A percentile compares a stretch with the other conserved stretches of the same genome.
These are phyloP conservation scores for Rhodotorula graminis DNA, from an alignment of 768 basidiomycete genomes.

Conservation along the genomic window DNA sequence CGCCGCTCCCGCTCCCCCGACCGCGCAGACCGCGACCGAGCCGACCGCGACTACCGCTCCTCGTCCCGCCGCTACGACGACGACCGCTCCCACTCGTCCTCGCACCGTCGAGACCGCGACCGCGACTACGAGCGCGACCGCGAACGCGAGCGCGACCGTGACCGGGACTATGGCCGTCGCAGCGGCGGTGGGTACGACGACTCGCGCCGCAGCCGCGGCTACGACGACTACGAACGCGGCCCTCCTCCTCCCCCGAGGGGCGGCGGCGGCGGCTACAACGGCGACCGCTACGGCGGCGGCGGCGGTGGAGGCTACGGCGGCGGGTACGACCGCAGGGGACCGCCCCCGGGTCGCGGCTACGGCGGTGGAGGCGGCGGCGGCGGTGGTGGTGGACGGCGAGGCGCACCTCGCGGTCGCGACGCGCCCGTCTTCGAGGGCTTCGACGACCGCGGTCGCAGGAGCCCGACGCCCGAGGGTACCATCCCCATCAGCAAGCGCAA, in stretches of 20 bases:
- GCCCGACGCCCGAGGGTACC: constrained; percentile 83
- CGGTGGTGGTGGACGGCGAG: constrained; percentile 40
- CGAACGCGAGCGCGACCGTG: constrained; percentile 31
- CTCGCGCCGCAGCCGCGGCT: constrained; percentile 14
- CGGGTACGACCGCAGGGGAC: not conserved
- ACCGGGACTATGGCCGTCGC: constrained; percentile 16
- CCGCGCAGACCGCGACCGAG: no score
- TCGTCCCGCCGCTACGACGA: not conserved
- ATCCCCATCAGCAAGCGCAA: constrained; percentile 77
- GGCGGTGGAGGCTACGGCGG: constrained; percentile 16
- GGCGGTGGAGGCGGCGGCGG: constrained; percentile 31
- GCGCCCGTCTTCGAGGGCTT: constrained; percentile 54
- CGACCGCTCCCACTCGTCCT: not conserved
- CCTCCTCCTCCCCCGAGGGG: no score
- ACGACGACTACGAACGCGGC: constrained; percentile 26
- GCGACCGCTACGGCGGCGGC: constrained; percentile 8
- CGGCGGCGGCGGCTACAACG: not conserved
- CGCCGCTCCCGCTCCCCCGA: constrained; percentile 16
- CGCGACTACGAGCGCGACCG: constrained; percentile 30
- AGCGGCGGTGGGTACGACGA: constrained; percentile 24
- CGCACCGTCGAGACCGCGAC: constrained; percentile 15
- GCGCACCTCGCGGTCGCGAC: constrained; percentile 51
- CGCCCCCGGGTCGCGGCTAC: constrained; percentile 10
- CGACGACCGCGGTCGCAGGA: constrained; percentile 72
- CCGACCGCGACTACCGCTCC: not conserved